These are phyloP conservation scores for Solanum chmielewskii DNA, from an alignment of 257 asterid genomes.

Conservation along the genomic window DNA sequence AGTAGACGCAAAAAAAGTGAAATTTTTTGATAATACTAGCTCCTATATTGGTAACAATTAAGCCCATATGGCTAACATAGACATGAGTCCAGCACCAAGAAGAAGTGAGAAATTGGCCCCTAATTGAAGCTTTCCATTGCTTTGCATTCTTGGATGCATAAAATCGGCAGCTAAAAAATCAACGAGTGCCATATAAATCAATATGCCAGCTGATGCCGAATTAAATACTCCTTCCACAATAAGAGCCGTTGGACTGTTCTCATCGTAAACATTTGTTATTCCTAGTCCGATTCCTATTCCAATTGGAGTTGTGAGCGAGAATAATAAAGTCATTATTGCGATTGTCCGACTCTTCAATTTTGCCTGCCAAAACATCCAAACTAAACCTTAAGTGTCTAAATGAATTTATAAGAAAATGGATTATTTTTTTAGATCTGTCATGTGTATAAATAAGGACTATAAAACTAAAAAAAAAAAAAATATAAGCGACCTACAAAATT, in stretches of 20 bases:
- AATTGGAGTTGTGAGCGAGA: conserved; percentile 2
- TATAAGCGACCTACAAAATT: neutral
- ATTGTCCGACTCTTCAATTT: neutral
- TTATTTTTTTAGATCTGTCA: neutral
- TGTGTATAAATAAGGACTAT: neutral
- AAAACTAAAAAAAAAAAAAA: accelerated
- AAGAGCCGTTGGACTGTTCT: conserved; percentile 2
- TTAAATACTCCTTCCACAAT: conserved; percentile 1
- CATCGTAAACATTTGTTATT: neutral
- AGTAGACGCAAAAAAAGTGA: neutral
- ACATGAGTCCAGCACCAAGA: conserved; percentile 6
- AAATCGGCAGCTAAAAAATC: conserved; percentile 4
- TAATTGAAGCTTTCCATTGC: conserved; percentile 1
- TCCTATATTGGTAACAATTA: neutral
- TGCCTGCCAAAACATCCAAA: neutral
- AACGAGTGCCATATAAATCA: conserved; percentile 4
- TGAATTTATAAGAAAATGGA: neutral
- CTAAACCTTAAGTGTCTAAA: neutral
- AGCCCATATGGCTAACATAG: conserved; percentile 4
- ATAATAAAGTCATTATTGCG: neutral
- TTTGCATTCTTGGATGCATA: conserved; percentile 9
- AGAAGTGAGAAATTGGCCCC: conserved; percentile 8
- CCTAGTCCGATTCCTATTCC: neutral
- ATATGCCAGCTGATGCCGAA: conserved; percentile 5
- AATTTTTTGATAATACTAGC: neutral